Conservation (phyloP, 345 rosid genomes). For the Iberis pinnata region DNA sequence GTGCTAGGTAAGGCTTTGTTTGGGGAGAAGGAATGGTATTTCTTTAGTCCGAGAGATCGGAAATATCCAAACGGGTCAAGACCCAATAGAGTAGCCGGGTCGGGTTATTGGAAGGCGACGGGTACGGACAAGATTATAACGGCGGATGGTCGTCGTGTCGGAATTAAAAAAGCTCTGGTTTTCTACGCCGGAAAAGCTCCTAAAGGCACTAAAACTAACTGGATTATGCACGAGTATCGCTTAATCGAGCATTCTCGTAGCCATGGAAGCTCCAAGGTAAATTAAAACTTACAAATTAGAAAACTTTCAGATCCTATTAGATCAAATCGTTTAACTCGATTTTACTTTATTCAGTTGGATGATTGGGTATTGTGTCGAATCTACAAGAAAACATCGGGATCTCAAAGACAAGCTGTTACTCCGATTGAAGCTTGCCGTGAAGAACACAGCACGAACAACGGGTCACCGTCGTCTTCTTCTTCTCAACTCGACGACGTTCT, state of each 20-base stretch:
- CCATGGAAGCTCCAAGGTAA: slow-evolving; percentile 64
- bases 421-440: slow-evolving; percentile 36
- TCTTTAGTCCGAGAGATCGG: slow-evolving; percentile 71
- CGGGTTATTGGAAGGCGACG: slow-evolving; percentile 98
- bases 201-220: slow-evolving; percentile 86
- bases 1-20: slow-evolving; percentile 71
- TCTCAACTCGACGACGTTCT: slow-evolving; percentile 78
- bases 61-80: slow-evolving; percentile 95
- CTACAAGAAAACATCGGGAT: slow-evolving; percentile 65
- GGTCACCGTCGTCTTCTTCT: slow-evolving; percentile 50
- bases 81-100: slow-evolving; percentile 87
- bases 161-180: slow-evolving; percentile 89
- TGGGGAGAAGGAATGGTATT: slow-evolving; percentile 64
- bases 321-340: neutral
- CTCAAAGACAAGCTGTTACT: slow-evolving; percentile 35
- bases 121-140: slow-evolving; percentile 79
- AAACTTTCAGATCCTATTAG: neutral
- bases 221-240: slow-evolving; percentile 99
- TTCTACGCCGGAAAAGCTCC: slow-evolving; percentile 92
- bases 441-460: slow-evolving; percentile 57
- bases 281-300: too few species aligned
- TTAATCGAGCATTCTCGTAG: slow-evolving; percentile 46
- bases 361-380: slow-evolving; percentile 97
- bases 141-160: slow-evolving; percentile 67
- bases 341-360: slow-evolving; percentile 46